These are phyloP conservation scores for Starmerella apis DNA, from an alignment of 805 yeast genomes.

Conservation along the genomic window DNA sequence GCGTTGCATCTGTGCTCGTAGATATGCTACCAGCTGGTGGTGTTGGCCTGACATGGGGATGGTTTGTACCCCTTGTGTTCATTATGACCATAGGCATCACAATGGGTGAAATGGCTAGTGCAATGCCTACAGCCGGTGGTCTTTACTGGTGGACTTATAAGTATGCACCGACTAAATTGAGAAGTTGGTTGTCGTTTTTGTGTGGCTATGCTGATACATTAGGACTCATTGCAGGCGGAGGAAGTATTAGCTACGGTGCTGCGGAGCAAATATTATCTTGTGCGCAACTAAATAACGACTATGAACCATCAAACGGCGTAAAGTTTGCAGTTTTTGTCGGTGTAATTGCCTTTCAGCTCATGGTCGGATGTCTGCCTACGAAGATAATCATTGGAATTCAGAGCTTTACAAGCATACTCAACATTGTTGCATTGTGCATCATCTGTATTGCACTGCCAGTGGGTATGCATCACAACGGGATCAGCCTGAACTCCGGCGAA, in stretches of 20 bases:
- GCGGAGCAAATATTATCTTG: conserved; percentile 31
- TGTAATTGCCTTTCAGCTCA: conserved; percentile 44
- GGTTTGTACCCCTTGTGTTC: conserved; percentile 50
- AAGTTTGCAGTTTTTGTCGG: conserved; percentile 60
- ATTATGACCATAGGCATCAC: conserved; percentile 50
- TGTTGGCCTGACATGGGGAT: conserved; percentile 60
- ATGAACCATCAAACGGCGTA: conserved; percentile 43
- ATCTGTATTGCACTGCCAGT: conserved; percentile 56
- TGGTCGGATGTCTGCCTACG: conserved; percentile 49
- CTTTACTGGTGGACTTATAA: conserved; percentile 58
- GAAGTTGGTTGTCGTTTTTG: conserved; percentile 47
- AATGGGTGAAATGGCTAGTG: conserved; percentile 56
- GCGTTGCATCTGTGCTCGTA: conserved; percentile 47
- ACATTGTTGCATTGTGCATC: conserved; percentile 43
- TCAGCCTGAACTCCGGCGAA: conserved; percentile 39
- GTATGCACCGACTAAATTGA: conserved; percentile 47
- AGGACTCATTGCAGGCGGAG: conserved; percentile 55
- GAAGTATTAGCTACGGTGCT: conserved; percentile 62
- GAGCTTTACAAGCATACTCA: conserved; percentile 46
- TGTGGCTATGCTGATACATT: conserved; percentile 60
- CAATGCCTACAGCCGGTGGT: conserved; percentile 70
- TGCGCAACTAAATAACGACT: conserved; percentile 37
- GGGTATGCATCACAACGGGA: conserved; percentile 32
- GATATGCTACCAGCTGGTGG: conserved; percentile 55
- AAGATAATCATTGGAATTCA: conserved; percentile 49